A percentile compares a stretch with the other conserved stretches of the same genome.
Evolutionary conservation across 306 rosid species (phyloP).

Genomic region (Vachellia pachyceras): DNA sequence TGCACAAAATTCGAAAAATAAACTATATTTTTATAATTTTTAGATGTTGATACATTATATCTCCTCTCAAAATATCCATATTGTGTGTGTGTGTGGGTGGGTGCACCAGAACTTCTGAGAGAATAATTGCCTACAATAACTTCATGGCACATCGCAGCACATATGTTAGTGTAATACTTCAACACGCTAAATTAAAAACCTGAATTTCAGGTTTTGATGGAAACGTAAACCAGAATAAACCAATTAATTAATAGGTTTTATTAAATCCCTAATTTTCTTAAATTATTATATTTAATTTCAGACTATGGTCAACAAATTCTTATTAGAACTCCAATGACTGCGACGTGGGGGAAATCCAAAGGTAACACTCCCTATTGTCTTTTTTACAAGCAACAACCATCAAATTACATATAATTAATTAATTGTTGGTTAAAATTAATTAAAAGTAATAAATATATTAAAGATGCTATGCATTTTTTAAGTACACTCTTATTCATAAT

Average conservation of each 20-base stretch:
- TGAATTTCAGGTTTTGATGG: constrained; percentile 11
- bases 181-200: not conserved
- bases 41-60: no score
- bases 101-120: constrained; percentile 11
- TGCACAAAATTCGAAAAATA: not conserved
- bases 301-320: not conserved
- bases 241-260: not conserved
- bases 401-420: no score
- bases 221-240: constrained; percentile 4
- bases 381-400: no score
- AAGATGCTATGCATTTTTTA: no score
- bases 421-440: no score
- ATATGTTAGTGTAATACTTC: constrained; percentile 10
- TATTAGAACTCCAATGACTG: not conserved
- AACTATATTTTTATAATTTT: not conserved
- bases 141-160: constrained; percentile 9
- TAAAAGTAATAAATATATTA: no score
- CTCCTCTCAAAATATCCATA: not conserved
- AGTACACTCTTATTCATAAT: no score
- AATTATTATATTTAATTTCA: not conserved
- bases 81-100: not conserved
- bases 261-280: not conserved
- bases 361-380: no score
- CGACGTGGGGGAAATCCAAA: not conserved
- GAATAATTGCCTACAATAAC: not conserved